phyloP scores from a whole-genome alignment of 768 basidiomycete genomes.

The Mycena venus region DNA sequence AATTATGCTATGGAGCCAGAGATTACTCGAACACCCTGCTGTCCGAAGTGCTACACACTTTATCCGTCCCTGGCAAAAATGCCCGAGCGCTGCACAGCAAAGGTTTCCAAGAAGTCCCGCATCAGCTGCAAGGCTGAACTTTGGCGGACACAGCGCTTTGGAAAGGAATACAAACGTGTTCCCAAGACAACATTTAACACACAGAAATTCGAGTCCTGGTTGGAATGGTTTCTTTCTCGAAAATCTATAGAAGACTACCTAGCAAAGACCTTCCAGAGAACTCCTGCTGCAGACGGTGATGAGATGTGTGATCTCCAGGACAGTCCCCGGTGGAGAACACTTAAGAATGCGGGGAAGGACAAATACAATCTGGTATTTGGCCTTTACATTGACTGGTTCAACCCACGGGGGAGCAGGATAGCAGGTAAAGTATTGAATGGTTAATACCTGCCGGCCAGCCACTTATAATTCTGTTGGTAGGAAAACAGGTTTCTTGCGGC shows the following conservation, averaged over 20 bases:
- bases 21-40: conserved; percentile 21
- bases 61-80: conserved; percentile 16
- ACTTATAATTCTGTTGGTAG: not conserved
- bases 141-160: conserved; percentile 23
- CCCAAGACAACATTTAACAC: conserved; percentile 24
- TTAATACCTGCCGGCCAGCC: not conserved
- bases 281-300: conserved; percentile 13
- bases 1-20: conserved; percentile 12
- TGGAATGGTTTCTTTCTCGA: conserved; percentile 20
- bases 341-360: not conserved
- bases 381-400: conserved; percentile 44
- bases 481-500: conserved; percentile 28
- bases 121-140: conserved; percentile 17
- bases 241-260: conserved; percentile 20
- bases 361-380: conserved; percentile 36
- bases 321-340: conserved; percentile 25
- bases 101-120: conserved; percentile 15
- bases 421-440: conserved; percentile 29
- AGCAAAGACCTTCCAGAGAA: conserved; percentile 1
- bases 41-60: conserved; percentile 27
- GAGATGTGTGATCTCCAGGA: conserved; percentile 24
- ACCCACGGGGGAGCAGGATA: conserved; percentile 36
- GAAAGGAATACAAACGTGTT: conserved; percentile 17
- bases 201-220: conserved; percentile 25
- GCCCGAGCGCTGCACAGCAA: conserved; percentile 23